Conservation (phyloP, 225 moss, liverwort and hornwort genomes). For the Polytrichum commune region DNA sequence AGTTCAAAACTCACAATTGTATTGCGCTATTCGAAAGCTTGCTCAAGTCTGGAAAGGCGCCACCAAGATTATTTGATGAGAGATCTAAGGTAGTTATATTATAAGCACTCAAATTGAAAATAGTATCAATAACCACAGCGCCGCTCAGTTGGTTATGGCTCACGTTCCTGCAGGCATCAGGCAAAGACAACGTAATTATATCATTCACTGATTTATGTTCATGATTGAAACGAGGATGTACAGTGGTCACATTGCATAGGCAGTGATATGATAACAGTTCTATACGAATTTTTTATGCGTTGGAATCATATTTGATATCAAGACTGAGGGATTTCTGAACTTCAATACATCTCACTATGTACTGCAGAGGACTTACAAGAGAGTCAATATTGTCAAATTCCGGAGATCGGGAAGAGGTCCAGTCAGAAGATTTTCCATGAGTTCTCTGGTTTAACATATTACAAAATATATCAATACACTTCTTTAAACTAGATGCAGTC, state of each 20-base stretch:
- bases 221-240: too few species aligned
- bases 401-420: slow-evolving; percentile 20
- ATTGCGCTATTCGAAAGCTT: neutral
- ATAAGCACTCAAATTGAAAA: neutral
- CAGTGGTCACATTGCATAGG: too few species aligned
- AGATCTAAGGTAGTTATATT: slow-evolving; percentile 9
- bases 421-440: slow-evolving; percentile 18
- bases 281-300: too few species aligned
- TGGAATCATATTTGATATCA: too few species aligned
- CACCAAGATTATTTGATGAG: slow-evolving; percentile 21
- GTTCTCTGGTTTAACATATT: neutral
- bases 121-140: neutral
- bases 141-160: slow-evolving; percentile 30
- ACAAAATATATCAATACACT: too few species aligned
- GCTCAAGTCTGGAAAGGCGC: slow-evolving; percentile 13
- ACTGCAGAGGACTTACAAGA: slow-evolving; percentile 1
- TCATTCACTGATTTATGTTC: too few species aligned
- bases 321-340: too few species aligned
- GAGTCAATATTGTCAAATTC: neutral
- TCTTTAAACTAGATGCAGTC: too few species aligned
- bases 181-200: too few species aligned
- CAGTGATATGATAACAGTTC: too few species aligned
- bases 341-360: too few species aligned
- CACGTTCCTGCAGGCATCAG: slow-evolving; percentile 25
- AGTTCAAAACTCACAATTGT: slow-evolving; percentile 21